Conservation (phyloP, 225 moss, liverwort and hornwort genomes). For the Marchantia paleacea region DNA sequence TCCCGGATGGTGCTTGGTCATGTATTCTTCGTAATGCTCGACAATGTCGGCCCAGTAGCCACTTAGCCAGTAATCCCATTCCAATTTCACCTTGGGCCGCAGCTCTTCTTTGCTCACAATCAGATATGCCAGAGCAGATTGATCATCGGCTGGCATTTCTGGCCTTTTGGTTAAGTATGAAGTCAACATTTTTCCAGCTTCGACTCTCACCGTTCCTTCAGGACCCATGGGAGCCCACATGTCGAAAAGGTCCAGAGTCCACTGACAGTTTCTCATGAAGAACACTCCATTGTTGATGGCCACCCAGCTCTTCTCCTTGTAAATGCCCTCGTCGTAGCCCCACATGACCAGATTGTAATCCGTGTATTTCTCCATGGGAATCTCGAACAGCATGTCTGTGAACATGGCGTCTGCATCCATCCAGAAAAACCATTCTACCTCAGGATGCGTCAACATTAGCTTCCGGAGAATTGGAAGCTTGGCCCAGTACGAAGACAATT, state of each 20-base stretch:
- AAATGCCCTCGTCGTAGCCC: conserved; percentile 29
- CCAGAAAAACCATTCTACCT: conserved; percentile 54
- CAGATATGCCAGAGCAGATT: conserved; percentile 40
- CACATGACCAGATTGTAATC: conserved; percentile 41
- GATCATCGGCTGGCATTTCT: conserved; percentile 40
- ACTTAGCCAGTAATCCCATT: conserved; percentile 30
- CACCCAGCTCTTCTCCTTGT: conserved; percentile 33
- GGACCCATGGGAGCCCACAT: conserved; percentile 42
- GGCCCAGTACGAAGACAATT: conserved; percentile 40
- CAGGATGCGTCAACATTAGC: conserved; percentile 45
- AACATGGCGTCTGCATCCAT: conserved; percentile 50
- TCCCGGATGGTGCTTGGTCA: conserved; percentile 30
- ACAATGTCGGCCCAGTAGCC: conserved; percentile 39
- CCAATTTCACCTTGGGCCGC: conserved; percentile 27
- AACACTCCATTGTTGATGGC: conserved; percentile 43
- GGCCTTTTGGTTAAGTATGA: conserved; percentile 22
- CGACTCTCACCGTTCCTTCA: conserved; percentile 26
- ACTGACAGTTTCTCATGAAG: conserved; percentile 43
- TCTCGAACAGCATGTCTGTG: conserved; percentile 49
- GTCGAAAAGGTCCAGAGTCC: conserved; percentile 49
- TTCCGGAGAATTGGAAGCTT: conserved; percentile 44
- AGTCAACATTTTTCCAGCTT: conserved; percentile 27
- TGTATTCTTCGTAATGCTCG: conserved; percentile 32
- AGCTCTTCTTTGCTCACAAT: conserved; percentile 27
- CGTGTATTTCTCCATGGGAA: conserved; percentile 41